Percentiles rank a stretch among this genome's conserved stretches.
phyloP scores from a whole-genome alignment of 1,139 yeast genomes.

The Blastobotrys apis region DNA sequence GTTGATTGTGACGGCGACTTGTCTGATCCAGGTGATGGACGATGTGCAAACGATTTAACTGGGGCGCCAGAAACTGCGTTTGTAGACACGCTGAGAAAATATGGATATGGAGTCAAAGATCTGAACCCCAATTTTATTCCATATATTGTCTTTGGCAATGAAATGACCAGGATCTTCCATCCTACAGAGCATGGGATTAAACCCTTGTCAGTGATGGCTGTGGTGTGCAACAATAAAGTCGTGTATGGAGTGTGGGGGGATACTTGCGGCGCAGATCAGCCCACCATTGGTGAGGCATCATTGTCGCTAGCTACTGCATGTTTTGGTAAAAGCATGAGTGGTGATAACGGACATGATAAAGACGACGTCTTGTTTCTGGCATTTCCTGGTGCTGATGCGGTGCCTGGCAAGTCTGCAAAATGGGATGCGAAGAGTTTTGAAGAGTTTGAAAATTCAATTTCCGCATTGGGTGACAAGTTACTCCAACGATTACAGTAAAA shows the following conservation, averaged over 20 bases:
- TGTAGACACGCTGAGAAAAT: slow-evolving; percentile 4
- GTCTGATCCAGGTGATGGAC: slow-evolving; percentile 6
- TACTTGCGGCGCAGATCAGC: slow-evolving; percentile 15
- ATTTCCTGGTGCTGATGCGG: slow-evolving; percentile 45
- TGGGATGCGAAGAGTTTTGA: slow-evolving; percentile 13
- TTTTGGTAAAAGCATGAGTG: slow-evolving; percentile 15
- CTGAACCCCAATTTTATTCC: slow-evolving; percentile 13
- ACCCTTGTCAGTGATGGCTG: slow-evolving; percentile 16
- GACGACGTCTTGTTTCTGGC: slow-evolving; percentile 51
- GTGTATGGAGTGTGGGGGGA: slow-evolving; percentile 17
- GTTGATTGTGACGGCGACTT: slow-evolving; percentile 17
- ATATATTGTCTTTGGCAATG: slow-evolving; percentile 16
- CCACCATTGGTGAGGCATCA: slow-evolving; percentile 16
- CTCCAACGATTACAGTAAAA: slow-evolving; percentile 18
- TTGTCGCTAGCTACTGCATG: slow-evolving; percentile 15
- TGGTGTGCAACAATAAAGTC: slow-evolving; percentile 15
- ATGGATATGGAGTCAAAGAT: slow-evolving; percentile 5
- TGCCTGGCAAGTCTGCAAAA: slow-evolving; percentile 24
- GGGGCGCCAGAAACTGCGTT: slow-evolving; percentile 11
- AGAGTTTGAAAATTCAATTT: slow-evolving; percentile 16
- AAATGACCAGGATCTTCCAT: slow-evolving; percentile 6
- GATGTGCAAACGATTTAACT: slow-evolving; percentile 7
- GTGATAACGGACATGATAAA: slow-evolving; percentile 47
- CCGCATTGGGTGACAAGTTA: slow-evolving; percentile 11
- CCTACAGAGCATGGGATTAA: slow-evolving; percentile 12